Conservation (phyloP, 306 rosid genomes). For the Glycine soja region DNA sequence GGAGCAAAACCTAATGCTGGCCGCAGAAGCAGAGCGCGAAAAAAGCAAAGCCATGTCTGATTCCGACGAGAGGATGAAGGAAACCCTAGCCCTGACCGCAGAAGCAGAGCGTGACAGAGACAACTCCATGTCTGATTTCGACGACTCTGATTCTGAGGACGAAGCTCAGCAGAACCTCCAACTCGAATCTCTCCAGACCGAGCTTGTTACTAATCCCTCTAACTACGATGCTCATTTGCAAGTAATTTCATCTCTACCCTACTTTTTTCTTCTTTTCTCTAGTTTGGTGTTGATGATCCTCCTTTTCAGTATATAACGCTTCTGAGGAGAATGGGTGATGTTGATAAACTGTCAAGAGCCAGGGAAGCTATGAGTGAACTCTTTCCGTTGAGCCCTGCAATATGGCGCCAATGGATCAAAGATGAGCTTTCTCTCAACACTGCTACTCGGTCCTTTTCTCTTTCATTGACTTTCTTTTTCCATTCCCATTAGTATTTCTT, state of each 20-base stretch:
- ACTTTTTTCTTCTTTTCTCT: not conserved
- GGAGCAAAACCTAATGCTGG: slow-evolving; percentile 52
- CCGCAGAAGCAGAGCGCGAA: slow-evolving; percentile 17
- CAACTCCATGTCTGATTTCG: slow-evolving; percentile 34
- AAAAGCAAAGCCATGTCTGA: slow-evolving; percentile 26
- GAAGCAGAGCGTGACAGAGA: slow-evolving; percentile 19
- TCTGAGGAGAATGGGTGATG: slow-evolving; percentile 72
- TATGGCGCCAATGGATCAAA: slow-evolving; percentile 93
- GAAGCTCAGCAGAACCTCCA: slow-evolving; percentile 70
- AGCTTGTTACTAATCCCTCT: slow-evolving; percentile 72
- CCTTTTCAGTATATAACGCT: slow-evolving; percentile 67
- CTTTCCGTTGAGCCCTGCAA: slow-evolving; percentile 74
- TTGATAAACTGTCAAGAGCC: slow-evolving; percentile 75
- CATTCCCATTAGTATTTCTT: not conserved
- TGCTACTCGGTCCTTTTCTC: slow-evolving; percentile 53
- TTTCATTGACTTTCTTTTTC: not conserved
- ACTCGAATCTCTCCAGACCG: slow-evolving; percentile 66
- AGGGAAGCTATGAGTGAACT: slow-evolving; percentile 80
- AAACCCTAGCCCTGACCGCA: slow-evolving; percentile 36
- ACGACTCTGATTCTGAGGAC: slow-evolving; percentile 60
- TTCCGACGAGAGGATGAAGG: slow-evolving; percentile 54
- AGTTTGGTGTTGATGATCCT: not conserved
- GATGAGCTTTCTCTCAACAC: slow-evolving; percentile 75
- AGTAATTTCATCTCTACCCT: slow-evolving; percentile 41
- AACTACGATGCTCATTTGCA: slow-evolving; percentile 78